Conservation (phyloP, 768 basidiomycete genomes). For the Russula sp. region DNA sequence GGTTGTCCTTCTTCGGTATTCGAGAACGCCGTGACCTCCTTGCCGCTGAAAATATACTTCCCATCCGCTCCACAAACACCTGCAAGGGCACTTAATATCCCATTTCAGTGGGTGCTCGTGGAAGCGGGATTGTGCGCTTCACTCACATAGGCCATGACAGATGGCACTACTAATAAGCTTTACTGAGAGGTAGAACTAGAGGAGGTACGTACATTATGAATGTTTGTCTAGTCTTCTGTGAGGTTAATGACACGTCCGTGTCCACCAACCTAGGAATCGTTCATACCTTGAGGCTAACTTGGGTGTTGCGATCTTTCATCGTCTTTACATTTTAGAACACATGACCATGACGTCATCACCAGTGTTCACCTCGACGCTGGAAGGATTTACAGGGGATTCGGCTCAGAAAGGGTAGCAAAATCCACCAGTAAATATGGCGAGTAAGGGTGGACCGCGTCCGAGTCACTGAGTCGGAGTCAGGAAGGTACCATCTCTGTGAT, state of each 20-base stretch:
- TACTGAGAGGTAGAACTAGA: conserved; percentile 61
- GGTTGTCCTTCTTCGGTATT: conserved; percentile 63
- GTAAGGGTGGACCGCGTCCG: no score
- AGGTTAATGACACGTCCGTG: conserved; percentile 74
- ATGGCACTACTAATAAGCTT: conserved; percentile 69
- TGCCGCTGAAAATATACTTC: conserved; percentile 63
- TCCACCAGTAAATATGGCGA: no score
- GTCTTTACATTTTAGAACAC: conserved; percentile 50
- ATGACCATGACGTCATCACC: no score
- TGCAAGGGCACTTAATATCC: conserved; percentile 50
- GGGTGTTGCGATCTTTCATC: no score
- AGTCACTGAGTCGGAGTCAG: no score
- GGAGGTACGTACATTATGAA: conserved; percentile 44
- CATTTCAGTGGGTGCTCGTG: not conserved
- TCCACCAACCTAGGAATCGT: conserved; percentile 68
- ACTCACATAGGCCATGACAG: conserved; percentile 75
- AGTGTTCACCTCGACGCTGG: no score
- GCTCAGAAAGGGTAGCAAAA: no score
- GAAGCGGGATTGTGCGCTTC: not conserved
- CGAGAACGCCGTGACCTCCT: conserved; percentile 57
- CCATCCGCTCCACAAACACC: conserved; percentile 53
- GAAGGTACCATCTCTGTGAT: no score
- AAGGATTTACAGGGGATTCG: no score
- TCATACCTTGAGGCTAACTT: no score
- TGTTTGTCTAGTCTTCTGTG: conserved; percentile 53